phyloP scores from a whole-genome alignment of 345 rosid genomes.

The Bruguiera sexangula region DNA sequence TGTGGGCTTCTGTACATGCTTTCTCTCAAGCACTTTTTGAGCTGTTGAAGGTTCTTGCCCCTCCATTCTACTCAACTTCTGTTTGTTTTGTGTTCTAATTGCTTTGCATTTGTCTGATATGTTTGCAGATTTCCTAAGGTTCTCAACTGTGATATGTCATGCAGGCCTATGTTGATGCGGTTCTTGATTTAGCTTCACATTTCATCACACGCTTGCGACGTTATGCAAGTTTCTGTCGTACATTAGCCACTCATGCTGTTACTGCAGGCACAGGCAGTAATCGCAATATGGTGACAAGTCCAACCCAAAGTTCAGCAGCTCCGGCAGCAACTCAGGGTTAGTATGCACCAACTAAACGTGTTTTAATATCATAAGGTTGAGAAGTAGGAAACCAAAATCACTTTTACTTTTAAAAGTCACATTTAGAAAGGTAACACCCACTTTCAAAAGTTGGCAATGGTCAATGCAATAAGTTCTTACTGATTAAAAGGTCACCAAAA shows the following conservation, averaged over 20 bases:
- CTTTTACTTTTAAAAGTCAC: background rate
- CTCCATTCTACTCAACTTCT: background rate
- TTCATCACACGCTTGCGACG: constrained; percentile 95
- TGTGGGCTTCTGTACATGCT: background rate
- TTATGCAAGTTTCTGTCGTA: constrained; percentile 98
- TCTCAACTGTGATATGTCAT: constrained; percentile 17
- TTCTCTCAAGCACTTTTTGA: background rate
- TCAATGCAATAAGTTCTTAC: background rate
- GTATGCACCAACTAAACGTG: constrained; percentile 27
- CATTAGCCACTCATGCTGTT: constrained; percentile 95
- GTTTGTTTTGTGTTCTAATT: background rate
- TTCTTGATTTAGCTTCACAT: constrained; percentile 98
- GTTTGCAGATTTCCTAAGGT: constrained; percentile 6
- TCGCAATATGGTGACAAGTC: constrained; percentile 77
- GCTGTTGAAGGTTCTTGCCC: background rate
- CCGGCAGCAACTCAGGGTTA: constrained; percentile 76
- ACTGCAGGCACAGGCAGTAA: constrained; percentile 87
- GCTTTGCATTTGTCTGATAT: background rate
- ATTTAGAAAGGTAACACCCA: background rate
- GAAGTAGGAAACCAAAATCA: background rate
- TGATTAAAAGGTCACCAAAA: background rate
- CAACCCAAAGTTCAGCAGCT: constrained; percentile 79
- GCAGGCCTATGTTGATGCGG: constrained; percentile 99
- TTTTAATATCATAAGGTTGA: background rate
- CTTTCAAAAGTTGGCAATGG: background rate